phyloP scores from a whole-genome alignment of 1,284 basidiomycete species.

The Ganoderma lucidum region DNA sequence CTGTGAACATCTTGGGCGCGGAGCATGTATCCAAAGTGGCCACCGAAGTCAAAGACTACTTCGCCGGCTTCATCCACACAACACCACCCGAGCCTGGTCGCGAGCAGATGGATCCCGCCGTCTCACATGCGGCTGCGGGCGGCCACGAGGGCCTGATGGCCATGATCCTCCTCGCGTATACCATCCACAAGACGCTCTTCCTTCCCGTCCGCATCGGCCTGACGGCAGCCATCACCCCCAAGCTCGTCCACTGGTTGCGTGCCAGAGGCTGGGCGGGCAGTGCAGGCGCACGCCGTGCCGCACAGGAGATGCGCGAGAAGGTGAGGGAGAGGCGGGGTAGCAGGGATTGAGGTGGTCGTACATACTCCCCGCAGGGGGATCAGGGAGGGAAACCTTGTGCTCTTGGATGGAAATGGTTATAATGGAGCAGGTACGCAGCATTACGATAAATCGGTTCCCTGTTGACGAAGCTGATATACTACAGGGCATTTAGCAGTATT shows the following conservation, averaged over 20 bases:
- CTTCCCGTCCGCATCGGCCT: conserved; percentile 91
- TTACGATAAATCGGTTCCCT: background rate
- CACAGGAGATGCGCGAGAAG: conserved; percentile 67
- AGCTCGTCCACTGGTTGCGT: conserved; percentile 82
- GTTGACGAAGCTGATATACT: conserved; percentile 17
- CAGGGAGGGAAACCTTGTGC: background rate
- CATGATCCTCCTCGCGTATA: conserved; percentile 92
- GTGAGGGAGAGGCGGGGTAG: conserved; percentile 41
- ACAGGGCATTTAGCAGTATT: conserved; percentile 23
- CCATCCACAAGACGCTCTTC: conserved; percentile 95
- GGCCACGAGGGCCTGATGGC: conserved; percentile 85
- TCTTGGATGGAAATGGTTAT: background rate
- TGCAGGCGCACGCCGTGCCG: conserved; percentile 71
- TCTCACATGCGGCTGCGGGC: conserved; percentile 33
- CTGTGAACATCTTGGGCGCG: conserved; percentile 89
- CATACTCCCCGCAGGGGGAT: background rate
- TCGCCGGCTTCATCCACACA: conserved; percentile 53
- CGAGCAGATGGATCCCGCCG: conserved; percentile 58
- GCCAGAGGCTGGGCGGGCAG: conserved; percentile 79
- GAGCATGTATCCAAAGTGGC: conserved; percentile 85
- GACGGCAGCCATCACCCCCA: conserved; percentile 89
- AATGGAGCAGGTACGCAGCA: conserved; percentile 4
- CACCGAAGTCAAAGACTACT: conserved; percentile 60
- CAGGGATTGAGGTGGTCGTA: conserved; percentile 35
- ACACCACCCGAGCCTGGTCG: conserved; percentile 69